Percentiles rank a stretch among this genome's conserved stretches.
phyloP scores from a whole-genome alignment of 2,329 filamentous ascomycete genomes.

The Fusarium incarnatum region DNA sequence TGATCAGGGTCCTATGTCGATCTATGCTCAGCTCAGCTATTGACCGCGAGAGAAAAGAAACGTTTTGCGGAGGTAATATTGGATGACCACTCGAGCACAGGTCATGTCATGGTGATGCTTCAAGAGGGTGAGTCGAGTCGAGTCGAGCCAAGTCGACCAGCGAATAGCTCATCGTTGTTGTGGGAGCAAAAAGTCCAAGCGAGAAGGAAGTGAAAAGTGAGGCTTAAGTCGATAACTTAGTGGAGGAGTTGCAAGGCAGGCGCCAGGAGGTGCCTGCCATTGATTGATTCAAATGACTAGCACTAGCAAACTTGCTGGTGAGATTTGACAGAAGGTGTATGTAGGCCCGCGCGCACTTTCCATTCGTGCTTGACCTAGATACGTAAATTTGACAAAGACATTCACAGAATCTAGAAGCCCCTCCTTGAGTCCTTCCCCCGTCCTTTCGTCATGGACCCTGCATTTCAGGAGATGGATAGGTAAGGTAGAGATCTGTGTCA shows the following conservation, averaged over 20 bases:
- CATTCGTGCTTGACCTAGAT: not conserved
- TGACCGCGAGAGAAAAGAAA: constrained; percentile 6
- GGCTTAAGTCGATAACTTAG: constrained; percentile 1
- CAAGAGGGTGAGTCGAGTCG: constrained; percentile 4
- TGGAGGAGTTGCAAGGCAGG: not conserved
- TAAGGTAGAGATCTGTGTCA: not conserved
- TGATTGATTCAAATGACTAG: constrained; percentile 8
- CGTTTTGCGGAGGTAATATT: not conserved
- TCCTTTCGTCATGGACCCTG: constrained; percentile 17
- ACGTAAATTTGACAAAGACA: constrained; percentile 4
- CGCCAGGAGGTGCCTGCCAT: constrained; percentile 5
- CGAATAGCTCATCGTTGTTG: not conserved
- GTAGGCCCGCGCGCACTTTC: not conserved
- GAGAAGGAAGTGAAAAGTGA: constrained; percentile 1
- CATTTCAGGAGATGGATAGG: not conserved
- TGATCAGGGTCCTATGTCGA: constrained; percentile 11
- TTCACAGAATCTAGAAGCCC: constrained; percentile 22
- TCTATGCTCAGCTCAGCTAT: constrained; percentile 9
- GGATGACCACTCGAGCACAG: constrained; percentile 18
- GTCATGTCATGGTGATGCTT: constrained; percentile 25
- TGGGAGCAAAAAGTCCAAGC: constrained; percentile 5
- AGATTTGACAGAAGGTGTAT: constrained; percentile 6
- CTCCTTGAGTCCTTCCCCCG: not conserved
- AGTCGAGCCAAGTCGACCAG: constrained; percentile 5
- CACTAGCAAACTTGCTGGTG: constrained; percentile 8